These are phyloP conservation scores for Leishmania arabica DNA, from an alignment of 208 protist species.

Conservation along the genomic window DNA sequence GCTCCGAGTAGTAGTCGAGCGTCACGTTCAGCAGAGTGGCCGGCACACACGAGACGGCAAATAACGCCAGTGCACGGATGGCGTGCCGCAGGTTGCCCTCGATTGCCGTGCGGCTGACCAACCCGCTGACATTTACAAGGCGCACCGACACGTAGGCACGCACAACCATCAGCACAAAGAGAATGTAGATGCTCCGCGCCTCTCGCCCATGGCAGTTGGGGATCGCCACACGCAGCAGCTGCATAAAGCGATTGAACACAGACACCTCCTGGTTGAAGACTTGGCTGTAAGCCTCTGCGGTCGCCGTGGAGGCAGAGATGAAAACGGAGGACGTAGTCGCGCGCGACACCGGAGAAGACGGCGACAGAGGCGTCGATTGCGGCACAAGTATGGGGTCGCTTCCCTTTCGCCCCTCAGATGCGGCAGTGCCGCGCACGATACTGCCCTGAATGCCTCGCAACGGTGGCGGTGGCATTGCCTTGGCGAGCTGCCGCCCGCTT, in stretches of 20 bases:
- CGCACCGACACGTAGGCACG: slow-evolving; percentile 49
- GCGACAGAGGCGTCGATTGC: not conserved
- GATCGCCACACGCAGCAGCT: slow-evolving; percentile 57
- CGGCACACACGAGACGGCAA: slow-evolving; percentile 47
- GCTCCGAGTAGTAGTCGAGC: slow-evolving; percentile 53
- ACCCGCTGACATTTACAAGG: slow-evolving; percentile 36
- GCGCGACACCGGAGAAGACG: slow-evolving; percentile 7
- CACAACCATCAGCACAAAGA: slow-evolving; percentile 45
- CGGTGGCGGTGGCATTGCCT: slow-evolving; percentile 18
- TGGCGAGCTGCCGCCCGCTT: slow-evolving; percentile 27
- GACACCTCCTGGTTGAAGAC: slow-evolving; percentile 4
- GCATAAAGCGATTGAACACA: slow-evolving; percentile 25
- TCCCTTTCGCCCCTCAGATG: not conserved
- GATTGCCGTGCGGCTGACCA: slow-evolving; percentile 36
- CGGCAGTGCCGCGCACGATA: slow-evolving; percentile 1
- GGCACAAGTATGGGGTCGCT: not conserved
- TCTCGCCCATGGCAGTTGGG: slow-evolving; percentile 42
- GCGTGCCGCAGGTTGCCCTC: slow-evolving; percentile 36
- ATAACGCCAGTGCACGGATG: slow-evolving; percentile 28
- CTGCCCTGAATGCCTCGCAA: slow-evolving; percentile 14
- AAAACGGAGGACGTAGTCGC: not conserved
- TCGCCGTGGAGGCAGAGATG: slow-evolving; percentile 1
- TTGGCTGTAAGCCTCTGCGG: not conserved
- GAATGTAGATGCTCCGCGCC: slow-evolving; percentile 31
- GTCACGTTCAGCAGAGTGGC: slow-evolving; percentile 55